Base-by-base conservation (phyloP, 192 early-diverging fungal genomes). In the Linnemannia zychae region DNA sequence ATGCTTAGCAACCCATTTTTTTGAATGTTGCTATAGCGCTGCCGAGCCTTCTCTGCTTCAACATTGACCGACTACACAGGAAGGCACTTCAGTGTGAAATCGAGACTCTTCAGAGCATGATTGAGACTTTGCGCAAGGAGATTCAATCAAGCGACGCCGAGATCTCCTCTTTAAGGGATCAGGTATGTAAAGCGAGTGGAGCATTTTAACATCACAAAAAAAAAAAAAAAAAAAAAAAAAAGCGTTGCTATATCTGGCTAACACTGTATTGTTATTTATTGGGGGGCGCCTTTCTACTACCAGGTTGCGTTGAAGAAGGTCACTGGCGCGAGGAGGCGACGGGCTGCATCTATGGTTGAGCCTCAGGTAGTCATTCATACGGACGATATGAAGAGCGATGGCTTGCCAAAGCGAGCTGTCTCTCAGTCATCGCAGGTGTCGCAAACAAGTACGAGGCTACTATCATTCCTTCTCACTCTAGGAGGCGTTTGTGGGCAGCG, bases 1-100 rank as follows among this genome's bases (percentile, higher is more conserved):
- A 50, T 17, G 49, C 49, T 9, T n/a, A 24, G 20, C 1, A 9
- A 57, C n/a, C 13, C 22, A 12, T 3, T 24, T 22, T 57, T 74
- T 60, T 15, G 18, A 7, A 24, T 28, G 50, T 63, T 44, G 38
- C 28, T n/a, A 31, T 78, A 92, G 92, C 92, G 22, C 49, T 91
- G 18, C 92, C 92, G 20, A 91, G 90, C 77, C 70, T 92, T 48
- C 71, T 92, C 12, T 86, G 89, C 34, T 91, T 92, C 66, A 92
- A 91, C 76, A 71, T 91, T 40, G 92, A 92, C 48, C 82, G 90
- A 34, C 49, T 88, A 31, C 88, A 89, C 31, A 78, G 89, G 44
- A 78, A 78, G 46, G 77, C 78, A 5, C 76, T 90, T 44, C 84
- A 88, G 47, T 66, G 72, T 40, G 87, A 87, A 52, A 71, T 90